Conservation (phyloP, 1,139 yeast species). For the Kurtzmaniella quercitrusa region DNA sequence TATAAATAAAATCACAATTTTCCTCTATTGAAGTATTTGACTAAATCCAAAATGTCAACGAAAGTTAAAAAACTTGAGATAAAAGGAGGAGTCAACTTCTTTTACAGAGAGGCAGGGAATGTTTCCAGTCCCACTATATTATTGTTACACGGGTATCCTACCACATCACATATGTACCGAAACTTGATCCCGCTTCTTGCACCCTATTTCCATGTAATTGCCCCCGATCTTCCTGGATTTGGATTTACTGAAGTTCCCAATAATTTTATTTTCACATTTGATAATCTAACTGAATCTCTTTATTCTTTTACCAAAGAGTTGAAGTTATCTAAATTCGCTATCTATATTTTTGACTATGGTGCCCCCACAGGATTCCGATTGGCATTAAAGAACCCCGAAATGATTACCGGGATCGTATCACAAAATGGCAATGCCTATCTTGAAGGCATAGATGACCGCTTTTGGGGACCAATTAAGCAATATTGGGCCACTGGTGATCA, state of each 20-base stretch:
- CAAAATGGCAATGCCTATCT: slow-evolving; percentile 45
- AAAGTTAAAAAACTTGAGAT: slow-evolving; percentile 6
- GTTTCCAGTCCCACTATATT: slow-evolving; percentile 24
- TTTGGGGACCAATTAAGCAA: slow-evolving; percentile 32
- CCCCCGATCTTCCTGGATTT: slow-evolving; percentile 45
- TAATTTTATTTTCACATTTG: slow-evolving; percentile 26
- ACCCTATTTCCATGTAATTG: slow-evolving; percentile 32
- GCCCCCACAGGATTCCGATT: slow-evolving; percentile 38
- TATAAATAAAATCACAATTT: too few species aligned
- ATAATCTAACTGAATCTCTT: slow-evolving; percentile 25
- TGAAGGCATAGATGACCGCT: slow-evolving; percentile 30
- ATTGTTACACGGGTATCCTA: slow-evolving; percentile 42
- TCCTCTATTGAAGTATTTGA: too few species aligned
- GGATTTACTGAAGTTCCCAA: slow-evolving; percentile 33
- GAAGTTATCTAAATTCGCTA: slow-evolving; percentile 21
- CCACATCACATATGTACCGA: slow-evolving; percentile 37
- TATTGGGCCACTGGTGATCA: slow-evolving; percentile 22
- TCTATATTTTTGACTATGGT: slow-evolving; percentile 43
- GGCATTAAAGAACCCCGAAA: slow-evolving; percentile 25
- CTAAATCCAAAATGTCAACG: not conserved
- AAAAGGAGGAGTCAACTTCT: slow-evolving; percentile 21
- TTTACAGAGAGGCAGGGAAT: slow-evolving; percentile 36
- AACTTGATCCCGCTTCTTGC: slow-evolving; percentile 32
- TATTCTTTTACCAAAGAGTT: slow-evolving; percentile 25
- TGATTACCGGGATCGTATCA: slow-evolving; percentile 25